Conservation (phyloP, 306 rosid species). For the Hylodesmum podocarpum region DNA sequence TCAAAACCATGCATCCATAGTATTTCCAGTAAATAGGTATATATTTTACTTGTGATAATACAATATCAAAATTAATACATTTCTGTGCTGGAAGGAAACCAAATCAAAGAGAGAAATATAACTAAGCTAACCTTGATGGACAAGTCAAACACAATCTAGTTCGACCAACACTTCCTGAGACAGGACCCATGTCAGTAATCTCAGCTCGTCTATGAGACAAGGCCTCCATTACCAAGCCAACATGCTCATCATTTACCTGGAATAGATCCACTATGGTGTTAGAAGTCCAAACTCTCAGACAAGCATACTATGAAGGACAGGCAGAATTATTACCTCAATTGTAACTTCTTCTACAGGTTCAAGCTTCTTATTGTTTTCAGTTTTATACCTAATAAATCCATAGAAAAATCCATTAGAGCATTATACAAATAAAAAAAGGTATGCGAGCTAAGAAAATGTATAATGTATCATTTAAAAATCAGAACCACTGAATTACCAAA, state of each 20-base stretch:
- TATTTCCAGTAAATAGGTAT: background rate
- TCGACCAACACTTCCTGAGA: slow-evolving; percentile 80
- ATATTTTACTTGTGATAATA: background rate
- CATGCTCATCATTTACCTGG: slow-evolving; percentile 95
- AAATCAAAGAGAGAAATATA: slow-evolving; percentile 9
- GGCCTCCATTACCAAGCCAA: slow-evolving; percentile 95
- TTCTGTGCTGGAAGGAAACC: background rate
- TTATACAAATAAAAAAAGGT: background rate
- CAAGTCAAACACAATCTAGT: slow-evolving; percentile 83
- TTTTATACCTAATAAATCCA: slow-evolving; percentile 81
- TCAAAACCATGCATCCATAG: background rate
- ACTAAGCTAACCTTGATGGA: slow-evolving; percentile 76
- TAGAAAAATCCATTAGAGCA: slow-evolving; percentile 14
- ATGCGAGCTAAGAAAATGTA: slow-evolving; percentile 1
- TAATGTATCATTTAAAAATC: background rate
- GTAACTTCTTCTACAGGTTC: slow-evolving; percentile 98
- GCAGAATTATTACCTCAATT: slow-evolving; percentile 65
- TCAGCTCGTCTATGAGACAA: slow-evolving; percentile 94
- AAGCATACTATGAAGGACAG: background rate
- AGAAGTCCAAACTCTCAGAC: slow-evolving; percentile 19
- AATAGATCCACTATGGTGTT: slow-evolving; percentile 20
- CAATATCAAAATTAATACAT: background rate
- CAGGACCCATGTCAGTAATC: slow-evolving; percentile 95
- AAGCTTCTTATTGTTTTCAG: slow-evolving; percentile 67
- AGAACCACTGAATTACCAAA: slow-evolving; percentile 14